Conservation (phyloP, 495 filamentous ascomycete species). For the Xylaria sp. region DNA sequence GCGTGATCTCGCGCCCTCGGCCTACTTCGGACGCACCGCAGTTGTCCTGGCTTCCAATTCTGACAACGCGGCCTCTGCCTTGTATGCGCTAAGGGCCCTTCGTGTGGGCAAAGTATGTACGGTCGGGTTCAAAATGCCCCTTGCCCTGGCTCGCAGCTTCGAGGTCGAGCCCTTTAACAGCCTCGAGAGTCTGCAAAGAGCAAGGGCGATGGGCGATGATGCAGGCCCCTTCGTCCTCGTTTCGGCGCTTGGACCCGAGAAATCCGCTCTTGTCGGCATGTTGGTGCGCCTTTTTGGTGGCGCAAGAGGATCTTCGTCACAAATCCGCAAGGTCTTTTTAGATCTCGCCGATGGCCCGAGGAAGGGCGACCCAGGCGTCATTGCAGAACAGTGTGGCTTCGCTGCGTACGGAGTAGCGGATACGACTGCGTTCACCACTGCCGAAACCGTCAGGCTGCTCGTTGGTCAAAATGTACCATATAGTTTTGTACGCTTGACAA, state of each 20-base stretch:
- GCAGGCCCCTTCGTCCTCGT: slow-evolving; percentile 81
- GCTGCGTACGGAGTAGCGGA: slow-evolving; percentile 80
- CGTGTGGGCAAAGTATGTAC: slow-evolving; percentile 81
- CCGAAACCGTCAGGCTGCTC: slow-evolving; percentile 76
- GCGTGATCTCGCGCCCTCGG: slow-evolving; percentile 80
- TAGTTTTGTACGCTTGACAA: slow-evolving; percentile 82
- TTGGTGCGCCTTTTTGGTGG: slow-evolving; percentile 70
- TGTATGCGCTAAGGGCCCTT: slow-evolving; percentile 79
- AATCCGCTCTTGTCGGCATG: slow-evolving; percentile 79
- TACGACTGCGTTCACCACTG: slow-evolving; percentile 80
- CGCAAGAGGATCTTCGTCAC: slow-evolving; percentile 52
- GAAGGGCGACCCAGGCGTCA: slow-evolving; percentile 71
- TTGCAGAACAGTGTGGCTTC: slow-evolving; percentile 75
- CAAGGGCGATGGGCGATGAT: slow-evolving; percentile 52
- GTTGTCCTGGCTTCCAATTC: slow-evolving; percentile 72
- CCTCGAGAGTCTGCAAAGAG: slow-evolving; percentile 76
- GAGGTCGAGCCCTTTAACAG: slow-evolving; percentile 76
- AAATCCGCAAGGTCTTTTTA: slow-evolving; percentile 77
- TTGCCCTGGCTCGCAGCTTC: slow-evolving; percentile 66
- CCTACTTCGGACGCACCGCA: slow-evolving; percentile 75
- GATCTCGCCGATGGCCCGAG: slow-evolving; percentile 74
- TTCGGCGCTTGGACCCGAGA: slow-evolving; percentile 77
- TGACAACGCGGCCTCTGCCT: slow-evolving; percentile 73
- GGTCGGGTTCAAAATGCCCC: slow-evolving; percentile 77
- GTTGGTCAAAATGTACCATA: slow-evolving; percentile 87